Evolutionary conservation across 1,284 basidiomycete genomes (phyloP).

Genomic region (Sporisorium exsertum): DNA sequence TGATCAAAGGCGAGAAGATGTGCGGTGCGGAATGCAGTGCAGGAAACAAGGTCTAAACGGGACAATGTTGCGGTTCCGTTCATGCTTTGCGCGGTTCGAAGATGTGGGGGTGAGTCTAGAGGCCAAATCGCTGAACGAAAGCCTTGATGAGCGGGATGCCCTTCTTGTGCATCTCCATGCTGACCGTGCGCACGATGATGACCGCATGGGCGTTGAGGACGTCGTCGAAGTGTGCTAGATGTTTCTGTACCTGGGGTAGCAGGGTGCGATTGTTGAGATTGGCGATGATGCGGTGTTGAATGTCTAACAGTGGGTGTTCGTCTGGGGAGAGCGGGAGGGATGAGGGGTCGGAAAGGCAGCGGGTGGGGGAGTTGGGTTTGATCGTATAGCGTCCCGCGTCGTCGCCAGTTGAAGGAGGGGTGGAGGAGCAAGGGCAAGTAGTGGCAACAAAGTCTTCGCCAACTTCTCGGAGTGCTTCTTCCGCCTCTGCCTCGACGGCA

Average conservation of each 20-base stretch:
- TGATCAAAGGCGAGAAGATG: not conserved
- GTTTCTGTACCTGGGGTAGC: conserved; percentile 47
- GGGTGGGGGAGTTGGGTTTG: conserved; percentile 14
- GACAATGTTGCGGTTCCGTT: too few species aligned
- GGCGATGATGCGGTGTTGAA: conserved; percentile 33
- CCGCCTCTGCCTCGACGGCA: conserved; percentile 21
- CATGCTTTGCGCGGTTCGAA: too few species aligned
- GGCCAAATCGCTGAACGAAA: conserved; percentile 21
- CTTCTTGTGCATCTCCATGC: conserved; percentile 36
- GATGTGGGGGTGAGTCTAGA: too few species aligned
- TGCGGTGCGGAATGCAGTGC: not conserved
- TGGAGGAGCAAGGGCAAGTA: not conserved
- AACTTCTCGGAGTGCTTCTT: conserved; percentile 29
- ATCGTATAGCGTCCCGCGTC: not conserved
- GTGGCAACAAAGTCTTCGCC: conserved; percentile 29
- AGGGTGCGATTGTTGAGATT: conserved; percentile 34
- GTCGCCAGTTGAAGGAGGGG: not conserved
- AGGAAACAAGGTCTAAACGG: too few species aligned
- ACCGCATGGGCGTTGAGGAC: conserved; percentile 56
- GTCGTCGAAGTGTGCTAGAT: conserved; percentile 48
- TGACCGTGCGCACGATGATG: conserved; percentile 48
- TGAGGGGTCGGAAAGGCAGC: not conserved
- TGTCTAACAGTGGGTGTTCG: conserved; percentile 19
- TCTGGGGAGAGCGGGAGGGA: not conserved
- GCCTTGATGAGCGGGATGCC: conserved; percentile 28